Conservation (phyloP, 2,329 filamentous ascomycete genomes). For the Karstenula rhodostoma region DNA sequence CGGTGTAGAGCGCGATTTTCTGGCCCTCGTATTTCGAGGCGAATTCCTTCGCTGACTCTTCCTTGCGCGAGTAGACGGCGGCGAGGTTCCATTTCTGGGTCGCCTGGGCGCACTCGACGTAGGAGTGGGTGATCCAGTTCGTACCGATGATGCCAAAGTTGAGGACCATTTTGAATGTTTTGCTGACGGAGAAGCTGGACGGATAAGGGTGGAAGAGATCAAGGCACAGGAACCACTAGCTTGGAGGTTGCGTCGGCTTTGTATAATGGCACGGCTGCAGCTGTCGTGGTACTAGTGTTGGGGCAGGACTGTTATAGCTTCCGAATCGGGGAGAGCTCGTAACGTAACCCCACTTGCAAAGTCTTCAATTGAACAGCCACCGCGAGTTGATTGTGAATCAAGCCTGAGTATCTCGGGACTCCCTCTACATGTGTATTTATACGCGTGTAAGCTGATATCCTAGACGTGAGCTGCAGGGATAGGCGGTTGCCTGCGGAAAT, state of each 20-base stretch:
- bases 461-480: background rate
- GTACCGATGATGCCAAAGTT: conserved; percentile 58
- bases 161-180: conserved; percentile 39
- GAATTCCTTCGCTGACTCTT: conserved; percentile 54
- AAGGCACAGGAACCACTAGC: background rate
- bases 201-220: background rate
- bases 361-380: background rate
- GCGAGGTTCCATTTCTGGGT: conserved; percentile 54
- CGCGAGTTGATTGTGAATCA: conserved; percentile 3
- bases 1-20: conserved; percentile 49
- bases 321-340: conserved; percentile 8
- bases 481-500: background rate
- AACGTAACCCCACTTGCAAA: conserved; percentile 6
- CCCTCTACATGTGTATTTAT: background rate
- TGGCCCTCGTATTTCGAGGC: conserved; percentile 49
- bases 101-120: conserved; percentile 54
- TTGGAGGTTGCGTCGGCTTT: background rate
- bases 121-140: conserved; percentile 60
- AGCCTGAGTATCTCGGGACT: background rate
- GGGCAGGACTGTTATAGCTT: conserved; percentile 7
- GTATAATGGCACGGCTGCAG: background rate
- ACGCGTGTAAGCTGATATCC: background rate
- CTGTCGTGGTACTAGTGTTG: background rate
- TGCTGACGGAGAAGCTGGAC: background rate
- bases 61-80: conserved; percentile 57